A percentile compares a stretch with the other conserved stretches of the same genome.
These are phyloP conservation scores for Metschnikowia amazonensis DNA, from an alignment of 805 yeast species.

Conservation along the genomic window DNA sequence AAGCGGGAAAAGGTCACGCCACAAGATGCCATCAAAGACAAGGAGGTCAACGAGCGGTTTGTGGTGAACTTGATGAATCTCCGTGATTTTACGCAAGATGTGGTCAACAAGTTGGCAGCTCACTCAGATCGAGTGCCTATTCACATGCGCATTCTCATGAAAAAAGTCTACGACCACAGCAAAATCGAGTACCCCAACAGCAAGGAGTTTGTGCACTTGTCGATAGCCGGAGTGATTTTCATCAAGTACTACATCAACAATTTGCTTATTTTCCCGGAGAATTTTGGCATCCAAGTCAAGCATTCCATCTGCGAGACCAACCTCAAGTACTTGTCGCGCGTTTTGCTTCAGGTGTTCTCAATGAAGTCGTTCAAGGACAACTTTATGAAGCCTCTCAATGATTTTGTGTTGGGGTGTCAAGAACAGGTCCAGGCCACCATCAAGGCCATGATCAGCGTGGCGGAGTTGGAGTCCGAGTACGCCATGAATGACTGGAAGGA, in stretches of 20 bases:
- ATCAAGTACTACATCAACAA: constrained; percentile 48
- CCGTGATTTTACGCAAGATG: constrained; percentile 64
- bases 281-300: constrained; percentile 47
- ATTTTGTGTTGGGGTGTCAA: constrained; percentile 53
- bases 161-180: constrained; percentile 34
- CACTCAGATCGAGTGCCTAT: constrained; percentile 37
- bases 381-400: constrained; percentile 76
- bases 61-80: constrained; percentile 69
- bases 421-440: constrained; percentile 46
- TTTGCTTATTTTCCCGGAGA: constrained; percentile 50
- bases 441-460: constrained; percentile 47
- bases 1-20: constrained; percentile 41
- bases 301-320: constrained; percentile 43
- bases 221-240: constrained; percentile 66
- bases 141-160: constrained; percentile 35
- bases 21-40: constrained; percentile 73
- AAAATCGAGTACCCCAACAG: constrained; percentile 54
- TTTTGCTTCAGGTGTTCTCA: constrained; percentile 60
- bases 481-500: constrained; percentile 67
- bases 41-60: constrained; percentile 65
- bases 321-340: constrained; percentile 51
- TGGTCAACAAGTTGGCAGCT: constrained; percentile 50
- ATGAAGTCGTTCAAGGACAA: constrained; percentile 69
- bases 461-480: constrained; percentile 56
- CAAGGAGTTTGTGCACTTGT: constrained; percentile 53